These are phyloP conservation scores for Boletus putidus DNA, from an alignment of 1,284 basidiomycete genomes.

Conservation along the genomic window DNA sequence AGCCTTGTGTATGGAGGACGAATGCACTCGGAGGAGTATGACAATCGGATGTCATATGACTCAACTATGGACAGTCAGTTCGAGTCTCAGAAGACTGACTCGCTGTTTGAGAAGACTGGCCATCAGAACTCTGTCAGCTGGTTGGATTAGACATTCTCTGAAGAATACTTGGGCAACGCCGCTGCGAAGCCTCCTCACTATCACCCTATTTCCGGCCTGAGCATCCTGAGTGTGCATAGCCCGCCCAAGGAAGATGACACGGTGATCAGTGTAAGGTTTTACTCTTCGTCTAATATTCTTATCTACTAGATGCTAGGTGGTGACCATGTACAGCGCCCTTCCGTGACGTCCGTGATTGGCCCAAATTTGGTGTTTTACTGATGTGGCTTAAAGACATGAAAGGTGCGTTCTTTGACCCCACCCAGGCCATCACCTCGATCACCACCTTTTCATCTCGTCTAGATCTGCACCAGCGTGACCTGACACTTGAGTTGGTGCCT, in stretches of 20 bases:
- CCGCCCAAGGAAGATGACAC: conserved; percentile 70
- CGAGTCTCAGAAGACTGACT: conserved; percentile 45
- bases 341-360: conserved; percentile 65
- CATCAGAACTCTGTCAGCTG: conserved; percentile 48
- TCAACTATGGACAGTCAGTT: conserved; percentile 56
- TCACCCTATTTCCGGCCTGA: conserved; percentile 64
- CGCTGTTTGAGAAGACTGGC: conserved; percentile 65
- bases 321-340: conserved; percentile 66
- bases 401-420: no score
- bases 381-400: no score
- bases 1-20: conserved; percentile 17
- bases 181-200: conserved; percentile 46
- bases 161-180: conserved; percentile 42
- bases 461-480: no score
- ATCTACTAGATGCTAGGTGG: conserved; percentile 68
- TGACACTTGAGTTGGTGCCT: no score
- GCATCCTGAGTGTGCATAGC: conserved; percentile 51
- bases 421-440: no score
- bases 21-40: conserved; percentile 23
- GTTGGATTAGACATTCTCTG: conserved; percentile 65
- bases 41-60: conserved; percentile 51
- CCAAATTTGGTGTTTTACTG: no score
- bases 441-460: no score
- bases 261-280: conserved; percentile 65
- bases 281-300: background rate